Evolutionary conservation across 441 rosid genomes (phyloP), one percentile per base, ranked within the genome.

Genomic region (Euphorbia schlechtendalii): DNA sequence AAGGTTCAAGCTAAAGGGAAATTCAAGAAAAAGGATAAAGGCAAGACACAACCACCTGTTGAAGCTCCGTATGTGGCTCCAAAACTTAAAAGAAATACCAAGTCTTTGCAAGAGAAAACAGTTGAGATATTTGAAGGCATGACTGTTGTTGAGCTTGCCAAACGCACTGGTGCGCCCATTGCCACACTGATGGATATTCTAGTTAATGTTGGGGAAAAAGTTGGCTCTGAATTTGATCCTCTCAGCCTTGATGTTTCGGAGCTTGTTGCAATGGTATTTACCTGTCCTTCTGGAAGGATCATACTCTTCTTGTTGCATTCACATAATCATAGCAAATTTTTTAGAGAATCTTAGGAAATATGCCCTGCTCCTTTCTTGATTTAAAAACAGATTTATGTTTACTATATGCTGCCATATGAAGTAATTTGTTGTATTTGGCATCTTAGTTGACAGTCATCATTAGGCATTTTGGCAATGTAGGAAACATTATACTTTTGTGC

Each of bases 51-150:
- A 45, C 85, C 84, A 5, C 90, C 97, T 12, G 81, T 85, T 71
- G 96, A 90, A 73, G 87, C 86, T 80, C 90, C 84, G 18, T 89
- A 87, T 63, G 82, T 86, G 71, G 84, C 89, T 66, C 83, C 84
- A 58, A 84, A 82, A 79, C 76, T 77, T 28, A 81, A 82, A 81
- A 79, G 76, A 73, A 67, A 65, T 58, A 69, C 69, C 64, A 85
- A 83, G 65, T 68, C 82, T 43, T 71, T 64, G 49, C 86, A 77
- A 66, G 89, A 81, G 69, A 89, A 85, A 76, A 86, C 79, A 1
- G 61, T 87, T 18, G 87, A 87, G 69, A 84, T 94, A 70, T 94
- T 94, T 65, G 94, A 86, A 73, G 96, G 99, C 73, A 89, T 89
- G 84, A 81, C 92, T 2, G 25, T 86, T 67, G 76, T 83, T 27